Evolutionary conservation across 345 rosid genomes (phyloP).

Genomic region (Hibiscus syriacus): DNA sequence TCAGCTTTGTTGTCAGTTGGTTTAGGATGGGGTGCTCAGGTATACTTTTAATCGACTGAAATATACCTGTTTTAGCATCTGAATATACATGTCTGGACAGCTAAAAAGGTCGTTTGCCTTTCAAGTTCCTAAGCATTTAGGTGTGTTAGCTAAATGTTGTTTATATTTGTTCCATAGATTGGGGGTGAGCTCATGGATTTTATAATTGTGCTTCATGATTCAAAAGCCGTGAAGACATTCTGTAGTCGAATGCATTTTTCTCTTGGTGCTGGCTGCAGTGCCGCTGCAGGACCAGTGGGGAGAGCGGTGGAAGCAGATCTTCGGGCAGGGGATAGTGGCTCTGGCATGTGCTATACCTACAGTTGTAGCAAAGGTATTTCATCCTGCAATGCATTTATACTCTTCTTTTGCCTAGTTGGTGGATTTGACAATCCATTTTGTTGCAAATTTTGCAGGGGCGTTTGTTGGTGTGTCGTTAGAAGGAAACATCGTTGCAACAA

Average conservation of each 20-base stretch:
- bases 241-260: constrained; percentile 97
- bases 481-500: too few species aligned
- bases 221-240: constrained; percentile 88
- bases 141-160: neutral
- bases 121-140: neutral
- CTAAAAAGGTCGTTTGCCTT: neutral
- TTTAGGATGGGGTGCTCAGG: constrained; percentile 99
- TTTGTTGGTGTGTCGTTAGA: constrained; percentile 93
- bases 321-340: constrained; percentile 74
- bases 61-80: neutral
- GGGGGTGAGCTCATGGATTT: constrained; percentile 99
- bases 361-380: constrained; percentile 82
- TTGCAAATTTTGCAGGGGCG: constrained; percentile 51
- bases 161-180: constrained; percentile 32
- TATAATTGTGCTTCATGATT: constrained; percentile 77
- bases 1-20: constrained; percentile 78
- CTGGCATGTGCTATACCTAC: constrained; percentile 75
- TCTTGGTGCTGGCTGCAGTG: constrained; percentile 96
- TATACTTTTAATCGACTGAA: constrained; percentile 9
- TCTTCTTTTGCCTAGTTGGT: constrained; percentile 1
- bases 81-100: neutral
- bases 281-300: constrained; percentile 96
- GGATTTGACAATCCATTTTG: neutral
- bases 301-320: constrained; percentile 95
- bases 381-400: neutral